Percentiles rank a stretch among this genome's conserved stretches.
Conservation (phyloP, 495 filamentous ascomycete genomes). For the Penicillium pulvis region DNA sequence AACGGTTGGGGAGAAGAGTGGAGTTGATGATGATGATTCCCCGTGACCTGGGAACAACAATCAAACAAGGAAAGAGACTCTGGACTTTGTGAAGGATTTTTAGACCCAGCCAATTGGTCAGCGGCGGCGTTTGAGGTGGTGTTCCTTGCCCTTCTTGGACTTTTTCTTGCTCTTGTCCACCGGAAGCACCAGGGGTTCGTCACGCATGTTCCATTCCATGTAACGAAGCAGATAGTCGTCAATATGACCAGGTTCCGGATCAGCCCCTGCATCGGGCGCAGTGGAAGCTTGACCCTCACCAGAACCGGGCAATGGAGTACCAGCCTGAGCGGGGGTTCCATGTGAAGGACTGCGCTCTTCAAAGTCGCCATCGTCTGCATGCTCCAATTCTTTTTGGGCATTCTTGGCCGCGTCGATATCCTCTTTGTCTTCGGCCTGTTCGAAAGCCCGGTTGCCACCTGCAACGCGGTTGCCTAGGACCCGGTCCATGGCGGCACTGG, state of each 20-base stretch:
- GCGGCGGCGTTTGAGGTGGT: slow-evolving; percentile 47
- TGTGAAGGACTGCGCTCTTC: slow-evolving; percentile 65
- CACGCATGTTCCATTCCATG: slow-evolving; percentile 76
- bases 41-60: background rate
- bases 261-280: background rate
- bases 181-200: slow-evolving; percentile 77
- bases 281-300: background rate
- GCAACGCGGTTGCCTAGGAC: slow-evolving; percentile 65
- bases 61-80: background rate
- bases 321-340: slow-evolving; percentile 36
- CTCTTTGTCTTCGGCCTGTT: slow-evolving; percentile 89
- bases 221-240: slow-evolving; percentile 85
- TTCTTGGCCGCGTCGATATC: slow-evolving; percentile 85
- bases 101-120: slow-evolving; percentile 16
- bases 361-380: slow-evolving; percentile 89
- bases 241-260: slow-evolving; percentile 51
- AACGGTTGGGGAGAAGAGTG: slow-evolving; percentile 7
- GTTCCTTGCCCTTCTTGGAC: slow-evolving; percentile 73
- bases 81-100: background rate
- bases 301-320: slow-evolving; percentile 27
- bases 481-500: slow-evolving; percentile 82
- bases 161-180: slow-evolving; percentile 80
- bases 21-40: background rate
- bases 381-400: slow-evolving; percentile 83
- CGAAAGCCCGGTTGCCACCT: slow-evolving; percentile 66